Percentiles rank a stretch among this genome's conserved stretches.
Evolutionary conservation across 2,329 filamentous ascomycete species (phyloP).

Genomic region (Pyricularia pennisetigena): DNA sequence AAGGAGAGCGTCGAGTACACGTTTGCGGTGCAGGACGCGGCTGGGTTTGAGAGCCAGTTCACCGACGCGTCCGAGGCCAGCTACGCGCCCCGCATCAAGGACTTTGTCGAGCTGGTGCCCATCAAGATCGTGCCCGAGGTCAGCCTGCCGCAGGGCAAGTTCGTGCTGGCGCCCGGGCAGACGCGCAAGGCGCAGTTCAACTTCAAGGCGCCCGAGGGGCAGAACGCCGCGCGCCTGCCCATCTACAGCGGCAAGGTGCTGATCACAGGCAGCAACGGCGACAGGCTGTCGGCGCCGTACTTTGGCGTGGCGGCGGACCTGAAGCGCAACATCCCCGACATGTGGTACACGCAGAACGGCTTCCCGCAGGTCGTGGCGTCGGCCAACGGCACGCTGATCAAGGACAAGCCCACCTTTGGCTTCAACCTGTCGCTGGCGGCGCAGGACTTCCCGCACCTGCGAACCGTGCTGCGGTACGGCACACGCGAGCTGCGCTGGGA

Average conservation of each 20-base stretch:
- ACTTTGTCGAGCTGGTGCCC: constrained; percentile 10
- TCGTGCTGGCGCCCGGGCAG: constrained; percentile 16
- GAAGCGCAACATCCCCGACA: constrained; percentile 9
- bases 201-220: constrained; percentile 14
- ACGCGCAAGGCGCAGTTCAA: constrained; percentile 15
- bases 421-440: constrained; percentile 15
- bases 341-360: constrained; percentile 7
- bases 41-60: constrained; percentile 23
- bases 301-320: constrained; percentile 12
- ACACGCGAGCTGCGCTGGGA: constrained; percentile 19
- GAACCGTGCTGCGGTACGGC: constrained; percentile 15
- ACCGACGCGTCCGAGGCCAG: neutral
- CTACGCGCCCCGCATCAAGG: neutral
- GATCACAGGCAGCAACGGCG: constrained; percentile 19
- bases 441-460: constrained; percentile 20
- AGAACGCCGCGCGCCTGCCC: constrained; percentile 17
- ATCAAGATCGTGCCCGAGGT: constrained; percentile 8
- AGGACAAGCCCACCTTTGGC: constrained; percentile 3
- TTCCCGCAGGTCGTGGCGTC: constrained; percentile 6
- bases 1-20: constrained; percentile 22
- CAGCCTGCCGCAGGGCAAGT: constrained; percentile 9
- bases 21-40: constrained; percentile 19
- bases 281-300: constrained; percentile 22
- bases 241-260: constrained; percentile 24
- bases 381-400: neutral